Evolutionary conservation across 176 grass and related monocot genomes (phyloP).

Genomic region (Carex scoparia): DNA sequence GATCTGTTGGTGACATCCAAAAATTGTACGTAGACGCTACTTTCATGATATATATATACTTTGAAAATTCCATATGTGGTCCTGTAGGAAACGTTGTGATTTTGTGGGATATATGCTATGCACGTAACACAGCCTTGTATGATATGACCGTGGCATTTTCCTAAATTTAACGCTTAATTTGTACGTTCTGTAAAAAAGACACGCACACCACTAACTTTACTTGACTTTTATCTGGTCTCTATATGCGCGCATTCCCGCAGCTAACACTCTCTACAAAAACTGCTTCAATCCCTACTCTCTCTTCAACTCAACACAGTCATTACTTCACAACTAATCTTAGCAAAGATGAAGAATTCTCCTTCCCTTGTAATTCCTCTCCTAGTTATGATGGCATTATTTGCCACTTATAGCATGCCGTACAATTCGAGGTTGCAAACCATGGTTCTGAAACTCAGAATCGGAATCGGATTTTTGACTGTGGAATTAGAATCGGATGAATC

Average conservation of each 20-base stretch:
- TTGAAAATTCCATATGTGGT: background rate
- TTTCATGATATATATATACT: background rate
- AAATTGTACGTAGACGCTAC: background rate
- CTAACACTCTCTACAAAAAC: background rate
- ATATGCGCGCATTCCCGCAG: background rate
- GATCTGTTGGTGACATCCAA: background rate
- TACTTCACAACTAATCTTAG: background rate
- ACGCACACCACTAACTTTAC: background rate
- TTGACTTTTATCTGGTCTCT: background rate
- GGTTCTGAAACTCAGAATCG: background rate
- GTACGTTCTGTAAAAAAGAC: background rate
- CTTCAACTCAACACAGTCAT: background rate
- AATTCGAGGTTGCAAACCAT: conserved; percentile 53
- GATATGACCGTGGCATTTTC: conserved; percentile 1
- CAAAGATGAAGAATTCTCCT: background rate
- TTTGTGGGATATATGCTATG: background rate
- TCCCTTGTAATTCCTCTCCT: conserved; percentile 15
- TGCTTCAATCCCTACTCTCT: background rate
- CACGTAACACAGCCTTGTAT: background rate
- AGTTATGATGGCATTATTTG: conserved; percentile 3
- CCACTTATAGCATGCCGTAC: conserved; percentile 25
- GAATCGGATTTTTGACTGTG: too few species aligned
- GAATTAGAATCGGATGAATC: too few species aligned
- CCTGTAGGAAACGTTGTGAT: background rate
- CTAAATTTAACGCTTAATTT: background rate